phyloP scores from a whole-genome alignment of 768 basidiomycete genomes.

The Boletus sp. region DNA sequence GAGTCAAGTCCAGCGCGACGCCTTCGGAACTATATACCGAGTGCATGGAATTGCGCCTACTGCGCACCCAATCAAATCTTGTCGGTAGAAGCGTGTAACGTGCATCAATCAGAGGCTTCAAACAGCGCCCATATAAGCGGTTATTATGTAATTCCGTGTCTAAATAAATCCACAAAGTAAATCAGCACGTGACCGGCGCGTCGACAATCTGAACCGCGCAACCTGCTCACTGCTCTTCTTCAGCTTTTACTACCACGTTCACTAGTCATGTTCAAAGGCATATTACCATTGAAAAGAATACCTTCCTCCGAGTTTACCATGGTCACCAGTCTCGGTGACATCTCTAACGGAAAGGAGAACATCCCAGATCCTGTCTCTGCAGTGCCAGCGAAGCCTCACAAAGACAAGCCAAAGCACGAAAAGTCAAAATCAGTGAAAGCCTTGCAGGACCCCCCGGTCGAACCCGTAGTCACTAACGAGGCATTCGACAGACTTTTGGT shows the following conservation, averaged over 20 bases:
- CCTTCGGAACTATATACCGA: slow-evolving; percentile 27
- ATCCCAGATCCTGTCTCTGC: slow-evolving; percentile 41
- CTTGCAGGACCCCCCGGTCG: slow-evolving; percentile 35
- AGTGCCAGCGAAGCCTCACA: slow-evolving; percentile 31
- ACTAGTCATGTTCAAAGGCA: slow-evolving; percentile 71
- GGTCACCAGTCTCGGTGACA: slow-evolving; percentile 52
- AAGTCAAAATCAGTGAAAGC: slow-evolving; percentile 45
- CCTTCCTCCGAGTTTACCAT: slow-evolving; percentile 72
- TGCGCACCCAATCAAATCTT: slow-evolving; percentile 14
- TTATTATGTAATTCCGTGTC: slow-evolving; percentile 15
- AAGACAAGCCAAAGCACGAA: slow-evolving; percentile 36
- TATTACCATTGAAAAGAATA: slow-evolving; percentile 66
- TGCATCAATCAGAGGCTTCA: slow-evolving; percentile 9
- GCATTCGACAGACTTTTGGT: slow-evolving; percentile 85
- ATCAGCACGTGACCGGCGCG: slow-evolving; percentile 33
- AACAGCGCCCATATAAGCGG: slow-evolving; percentile 14
- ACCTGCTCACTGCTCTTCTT: not conserved
- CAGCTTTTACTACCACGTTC: slow-evolving; percentile 1
- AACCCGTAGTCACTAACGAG: slow-evolving; percentile 47
- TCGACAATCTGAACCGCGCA: slow-evolving; percentile 31
- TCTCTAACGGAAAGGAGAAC: slow-evolving; percentile 66
- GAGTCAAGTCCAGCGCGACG: slow-evolving; percentile 1
- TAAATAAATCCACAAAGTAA: slow-evolving; percentile 25
- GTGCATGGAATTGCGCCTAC: slow-evolving; percentile 26
- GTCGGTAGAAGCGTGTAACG: not conserved